Base-by-base conservation (phyloP, 805 yeast genomes). In the Sugiyamaella marilandica region DNA sequence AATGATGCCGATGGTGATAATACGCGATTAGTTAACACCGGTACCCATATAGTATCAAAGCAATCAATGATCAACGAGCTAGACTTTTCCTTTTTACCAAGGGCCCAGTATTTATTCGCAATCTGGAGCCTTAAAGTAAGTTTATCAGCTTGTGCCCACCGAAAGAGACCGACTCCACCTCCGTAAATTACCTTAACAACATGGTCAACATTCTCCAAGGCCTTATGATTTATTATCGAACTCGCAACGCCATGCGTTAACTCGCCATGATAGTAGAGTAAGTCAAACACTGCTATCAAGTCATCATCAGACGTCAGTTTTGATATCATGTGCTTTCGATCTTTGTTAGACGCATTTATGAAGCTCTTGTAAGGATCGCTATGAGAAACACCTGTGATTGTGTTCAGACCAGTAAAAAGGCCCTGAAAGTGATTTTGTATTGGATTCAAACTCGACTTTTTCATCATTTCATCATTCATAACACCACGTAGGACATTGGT, bases 61-160 rank as follows among this genome's bases (percentile, higher is more conserved):
- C 60, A 54, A 13, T 50, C 57, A 11, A 47, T 21, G 21, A 65
- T 53, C 41, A 59, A 51, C 10, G 31, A 45, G 19, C 55, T 36
- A 18, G 69, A 64, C 33, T 41, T 56, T 3, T 24, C 52, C 11
- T 55, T 41, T 10, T 52, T 36, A 24, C 60, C 58, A 21, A 59
- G 53, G 10, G 51, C 35, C 66, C 66, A 65, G 41, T 56, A 57
- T 46, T 61, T 62, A 45, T 65, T 65, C 1, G 68, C 64, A 3
- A 59, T 56, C 34, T 59, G 62, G 31, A 66, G 52, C 34, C 56
- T 54, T 50, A 66, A 62, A n/a, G 55, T 52, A 33, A 56, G 58
- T 34, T 55, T 54, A 43, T 63, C 65, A 8, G 51, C 43, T 5
- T 13, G 36, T 10, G 63, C 34, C 68, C 68, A 65, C 21, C 53